These are phyloP conservation scores for Scolecobasidium constrictum DNA, from an alignment of 2,329 filamentous ascomycete genomes.

Conservation along the genomic window DNA sequence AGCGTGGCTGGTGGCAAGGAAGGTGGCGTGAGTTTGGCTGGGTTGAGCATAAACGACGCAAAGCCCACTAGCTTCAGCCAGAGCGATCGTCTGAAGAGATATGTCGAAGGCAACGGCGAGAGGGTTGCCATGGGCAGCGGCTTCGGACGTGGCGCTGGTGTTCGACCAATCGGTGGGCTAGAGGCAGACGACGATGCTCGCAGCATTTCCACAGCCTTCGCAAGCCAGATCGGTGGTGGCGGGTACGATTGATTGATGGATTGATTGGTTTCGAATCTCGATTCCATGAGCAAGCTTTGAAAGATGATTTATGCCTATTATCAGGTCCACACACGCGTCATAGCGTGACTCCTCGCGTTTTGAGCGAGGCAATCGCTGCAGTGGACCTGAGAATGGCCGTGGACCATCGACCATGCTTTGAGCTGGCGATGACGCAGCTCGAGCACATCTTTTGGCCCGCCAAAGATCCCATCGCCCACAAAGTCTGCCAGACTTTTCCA, in stretches of 20 bases:
- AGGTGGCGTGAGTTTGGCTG: conserved; percentile 79
- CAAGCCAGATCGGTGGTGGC: conserved; percentile 78
- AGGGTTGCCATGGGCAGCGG: conserved; percentile 27
- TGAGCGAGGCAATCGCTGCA: no score
- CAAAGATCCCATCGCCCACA: no score
- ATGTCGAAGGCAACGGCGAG: conserved; percentile 76
- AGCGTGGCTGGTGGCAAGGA: conserved; percentile 71
- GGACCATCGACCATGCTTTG: no score
- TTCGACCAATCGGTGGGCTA: conserved; percentile 29
- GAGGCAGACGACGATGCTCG: conserved; percentile 91
- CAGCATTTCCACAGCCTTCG: conserved; percentile 92
- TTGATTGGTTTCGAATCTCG: no score
- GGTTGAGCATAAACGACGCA: conserved; percentile 62
- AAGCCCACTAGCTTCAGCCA: conserved; percentile 67
- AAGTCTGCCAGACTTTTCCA: no score
- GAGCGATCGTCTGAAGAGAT: conserved; percentile 85
- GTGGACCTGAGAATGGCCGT: no score
- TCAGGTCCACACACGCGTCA: no score
- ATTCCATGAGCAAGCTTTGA: no score
- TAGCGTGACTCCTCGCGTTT: no score
- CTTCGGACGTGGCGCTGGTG: conserved; percentile 29
- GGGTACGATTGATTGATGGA: conserved; percentile 48
- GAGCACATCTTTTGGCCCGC: no score
- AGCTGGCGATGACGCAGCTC: no score
- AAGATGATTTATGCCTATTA: no score